Conservation (phyloP, 139 green algal genomes). For the Picochlorum sp. region DNA sequence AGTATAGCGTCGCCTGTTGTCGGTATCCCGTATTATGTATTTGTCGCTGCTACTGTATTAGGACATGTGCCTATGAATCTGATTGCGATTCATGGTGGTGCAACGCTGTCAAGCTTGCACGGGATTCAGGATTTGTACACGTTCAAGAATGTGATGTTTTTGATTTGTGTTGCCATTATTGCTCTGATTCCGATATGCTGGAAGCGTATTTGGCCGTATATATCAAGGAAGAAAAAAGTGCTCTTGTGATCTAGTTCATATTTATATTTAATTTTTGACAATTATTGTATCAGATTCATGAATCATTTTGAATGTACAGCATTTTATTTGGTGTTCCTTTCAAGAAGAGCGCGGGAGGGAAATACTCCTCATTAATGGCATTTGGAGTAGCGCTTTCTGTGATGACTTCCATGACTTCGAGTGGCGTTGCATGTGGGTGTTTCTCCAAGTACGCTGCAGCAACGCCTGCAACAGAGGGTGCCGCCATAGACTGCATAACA, state of each 20-base stretch:
- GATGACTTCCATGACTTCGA: slow-evolving; percentile 8
- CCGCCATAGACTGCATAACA: slow-evolving; percentile 20
- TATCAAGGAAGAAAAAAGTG: no score
- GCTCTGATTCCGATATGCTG: slow-evolving; percentile 19
- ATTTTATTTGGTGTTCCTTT: slow-evolving; percentile 23
- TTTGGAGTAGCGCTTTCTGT: slow-evolving; percentile 7
- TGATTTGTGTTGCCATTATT: slow-evolving; percentile 13
- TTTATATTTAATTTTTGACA: background rate
- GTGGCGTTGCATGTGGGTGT: slow-evolving; percentile 8
- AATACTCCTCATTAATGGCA: background rate
- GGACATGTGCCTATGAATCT: slow-evolving; percentile 36
- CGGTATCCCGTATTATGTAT: slow-evolving; percentile 47
- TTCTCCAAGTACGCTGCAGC: slow-evolving; percentile 36
- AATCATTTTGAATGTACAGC: slow-evolving; percentile 11
- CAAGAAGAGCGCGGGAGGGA: slow-evolving; percentile 1
- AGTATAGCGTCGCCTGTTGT: slow-evolving; percentile 62
- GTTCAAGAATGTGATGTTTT: slow-evolving; percentile 18
- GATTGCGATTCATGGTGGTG: slow-evolving; percentile 27
- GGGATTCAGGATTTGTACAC: slow-evolving; percentile 23
- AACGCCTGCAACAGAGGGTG: slow-evolving; percentile 46
- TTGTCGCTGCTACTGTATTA: slow-evolving; percentile 17
- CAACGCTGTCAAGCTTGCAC: slow-evolving; percentile 14
- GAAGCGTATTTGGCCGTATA: no score
- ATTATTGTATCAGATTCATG: no score
- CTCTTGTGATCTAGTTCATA: no score